Conservation (phyloP, 2,329 filamentous ascomycete genomes). For the Penicillium expansum region DNA sequence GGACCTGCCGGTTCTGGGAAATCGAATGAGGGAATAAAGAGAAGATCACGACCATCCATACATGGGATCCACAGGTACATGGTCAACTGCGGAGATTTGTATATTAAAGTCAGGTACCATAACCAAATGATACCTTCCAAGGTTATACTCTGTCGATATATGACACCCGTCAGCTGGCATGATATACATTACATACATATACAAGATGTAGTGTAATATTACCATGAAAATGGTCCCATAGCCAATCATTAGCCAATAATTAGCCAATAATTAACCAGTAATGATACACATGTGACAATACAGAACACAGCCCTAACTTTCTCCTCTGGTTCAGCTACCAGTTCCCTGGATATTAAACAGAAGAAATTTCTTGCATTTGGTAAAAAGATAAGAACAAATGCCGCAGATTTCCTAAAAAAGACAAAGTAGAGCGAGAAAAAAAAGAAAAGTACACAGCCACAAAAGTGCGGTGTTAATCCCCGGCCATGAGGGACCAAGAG, state of each 20-base stretch:
- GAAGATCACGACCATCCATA: not conserved
- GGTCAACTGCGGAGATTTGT: not conserved
- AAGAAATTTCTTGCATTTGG: not conserved
- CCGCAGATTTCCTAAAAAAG: constrained; percentile 6
- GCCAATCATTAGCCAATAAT: too few relatives aligned
- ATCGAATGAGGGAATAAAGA: constrained; percentile 2
- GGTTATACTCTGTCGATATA: too few relatives aligned
- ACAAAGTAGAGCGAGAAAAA: not conserved
- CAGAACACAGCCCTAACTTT: constrained; percentile 15
- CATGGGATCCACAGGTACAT: not conserved
- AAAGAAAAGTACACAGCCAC: constrained; percentile 8
- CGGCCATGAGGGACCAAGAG: constrained; percentile 18
- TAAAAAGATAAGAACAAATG: constrained; percentile 9
- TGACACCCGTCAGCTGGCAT: too few relatives aligned
- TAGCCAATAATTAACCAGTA: constrained; percentile 10
- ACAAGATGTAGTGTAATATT: constrained; percentile 17
- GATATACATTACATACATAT: constrained; percentile 6
- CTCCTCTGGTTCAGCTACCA: not conserved
- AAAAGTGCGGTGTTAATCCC: not conserved
- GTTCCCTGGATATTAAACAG: not conserved
- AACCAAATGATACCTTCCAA: too few relatives aligned
- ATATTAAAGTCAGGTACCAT: constrained; percentile 6
- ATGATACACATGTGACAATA: constrained; percentile 5
- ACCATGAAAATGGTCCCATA: too few relatives aligned
- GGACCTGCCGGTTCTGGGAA: not conserved